phyloP scores from a whole-genome alignment of 2,329 filamentous ascomycete species.

The Chaetomium strumarium region DNA sequence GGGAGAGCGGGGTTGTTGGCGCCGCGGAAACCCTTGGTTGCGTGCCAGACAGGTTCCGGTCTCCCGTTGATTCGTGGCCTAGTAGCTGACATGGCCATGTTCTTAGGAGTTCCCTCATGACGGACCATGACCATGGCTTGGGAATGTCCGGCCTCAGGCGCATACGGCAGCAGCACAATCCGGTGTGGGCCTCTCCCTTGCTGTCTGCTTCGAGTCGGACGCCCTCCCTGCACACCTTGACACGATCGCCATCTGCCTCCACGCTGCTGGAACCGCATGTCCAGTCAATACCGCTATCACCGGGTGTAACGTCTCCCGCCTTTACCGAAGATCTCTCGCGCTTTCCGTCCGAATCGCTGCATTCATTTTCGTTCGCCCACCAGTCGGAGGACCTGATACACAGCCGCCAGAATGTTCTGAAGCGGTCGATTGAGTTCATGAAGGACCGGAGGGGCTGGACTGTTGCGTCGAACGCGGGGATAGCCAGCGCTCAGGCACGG shows the following conservation, averaged over 20 bases:
- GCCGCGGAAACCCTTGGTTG: neutral
- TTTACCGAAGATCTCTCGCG: slow-evolving; percentile 84
- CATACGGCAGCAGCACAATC: slow-evolving; percentile 76
- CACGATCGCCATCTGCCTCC: slow-evolving; percentile 66
- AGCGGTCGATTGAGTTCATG: slow-evolving; percentile 94
- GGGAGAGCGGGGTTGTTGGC: neutral
- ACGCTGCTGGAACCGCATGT: slow-evolving; percentile 53
- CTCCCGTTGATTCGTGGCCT: slow-evolving; percentile 4
- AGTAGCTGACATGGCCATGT: slow-evolving; percentile 21
- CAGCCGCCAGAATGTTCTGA: slow-evolving; percentile 86
- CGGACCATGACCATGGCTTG: slow-evolving; percentile 81
- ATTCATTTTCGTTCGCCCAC: slow-evolving; percentile 97
- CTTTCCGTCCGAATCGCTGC: slow-evolving; percentile 91
- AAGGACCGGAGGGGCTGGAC: slow-evolving; percentile 83
- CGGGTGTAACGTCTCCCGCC: slow-evolving; percentile 65
- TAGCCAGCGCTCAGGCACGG: slow-evolving; percentile 78
- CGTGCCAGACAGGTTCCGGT: slow-evolving; percentile 9
- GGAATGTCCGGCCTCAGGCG: slow-evolving; percentile 82
- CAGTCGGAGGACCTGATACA: slow-evolving; percentile 90
- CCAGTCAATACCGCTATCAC: slow-evolving; percentile 43
- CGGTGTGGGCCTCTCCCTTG: slow-evolving; percentile 58
- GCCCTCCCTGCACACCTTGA: slow-evolving; percentile 47
- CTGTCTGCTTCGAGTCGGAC: slow-evolving; percentile 57
- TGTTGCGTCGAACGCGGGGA: slow-evolving; percentile 60
- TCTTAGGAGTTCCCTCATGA: slow-evolving; percentile 69